Evolutionary conservation across 768 basidiomycete genomes (phyloP).

Genomic region (Russula sp.): DNA sequence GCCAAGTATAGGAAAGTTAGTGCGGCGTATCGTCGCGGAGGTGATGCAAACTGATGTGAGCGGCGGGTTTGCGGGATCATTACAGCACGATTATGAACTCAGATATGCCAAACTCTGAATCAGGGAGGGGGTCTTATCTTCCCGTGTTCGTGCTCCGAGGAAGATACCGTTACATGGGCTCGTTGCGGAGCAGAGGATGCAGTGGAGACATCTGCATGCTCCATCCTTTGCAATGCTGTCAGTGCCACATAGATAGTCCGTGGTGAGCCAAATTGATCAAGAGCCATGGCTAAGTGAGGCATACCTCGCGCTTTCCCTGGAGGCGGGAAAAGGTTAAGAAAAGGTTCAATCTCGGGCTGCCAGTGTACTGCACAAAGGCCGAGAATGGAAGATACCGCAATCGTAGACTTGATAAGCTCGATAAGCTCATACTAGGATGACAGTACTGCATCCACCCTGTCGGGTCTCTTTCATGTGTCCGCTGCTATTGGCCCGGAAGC

Average conservation of each 20-base stretch:
- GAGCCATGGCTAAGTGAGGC: not conserved
- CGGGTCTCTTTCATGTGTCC: not conserved
- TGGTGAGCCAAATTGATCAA: not conserved
- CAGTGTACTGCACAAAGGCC: not conserved
- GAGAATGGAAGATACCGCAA: not conserved
- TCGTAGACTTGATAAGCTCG: not conserved
- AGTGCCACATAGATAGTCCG: not conserved
- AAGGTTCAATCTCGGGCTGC: not conserved
- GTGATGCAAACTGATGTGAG: not conserved
- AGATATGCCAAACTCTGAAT: not conserved
- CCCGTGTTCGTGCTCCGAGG: not conserved
- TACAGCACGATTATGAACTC: not conserved
- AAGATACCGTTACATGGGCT: not conserved
- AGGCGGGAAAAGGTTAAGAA: not conserved
- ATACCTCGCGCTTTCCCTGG: not conserved
- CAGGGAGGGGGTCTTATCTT: not conserved
- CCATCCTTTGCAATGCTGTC: not conserved
- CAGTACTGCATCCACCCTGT: not conserved
- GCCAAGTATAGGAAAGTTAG: not conserved
- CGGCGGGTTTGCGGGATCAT: not conserved
- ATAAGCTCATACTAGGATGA: not conserved
- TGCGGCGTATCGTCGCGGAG: not conserved
- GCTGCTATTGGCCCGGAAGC: not conserved
- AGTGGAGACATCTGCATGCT: too few species aligned
- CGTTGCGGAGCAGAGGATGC: too few species aligned